phyloP scores from a whole-genome alignment of 2,329 filamentous ascomycete species.

The Ustilaginoidea virens region DNA sequence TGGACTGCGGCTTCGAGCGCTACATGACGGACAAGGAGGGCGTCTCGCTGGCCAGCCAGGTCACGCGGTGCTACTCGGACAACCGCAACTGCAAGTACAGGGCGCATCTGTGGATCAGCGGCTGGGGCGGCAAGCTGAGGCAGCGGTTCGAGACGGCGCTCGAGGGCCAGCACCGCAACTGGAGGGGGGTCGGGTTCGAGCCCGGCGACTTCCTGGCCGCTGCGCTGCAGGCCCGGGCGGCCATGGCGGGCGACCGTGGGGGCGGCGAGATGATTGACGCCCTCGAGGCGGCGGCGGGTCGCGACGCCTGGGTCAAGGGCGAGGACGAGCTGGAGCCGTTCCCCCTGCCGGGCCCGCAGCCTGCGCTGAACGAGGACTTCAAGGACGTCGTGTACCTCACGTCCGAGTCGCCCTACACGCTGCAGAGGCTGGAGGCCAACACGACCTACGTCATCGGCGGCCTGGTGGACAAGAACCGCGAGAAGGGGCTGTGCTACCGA shows the following conservation, averaged over 20 bases:
- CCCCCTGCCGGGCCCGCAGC: conserved; percentile 17
- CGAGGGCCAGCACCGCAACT: conserved; percentile 53
- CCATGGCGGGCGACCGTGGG: conserved; percentile 35
- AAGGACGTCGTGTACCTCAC: conserved; percentile 66
- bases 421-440: conserved; percentile 71
- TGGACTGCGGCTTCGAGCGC: conserved; percentile 87
- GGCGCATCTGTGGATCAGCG: conserved; percentile 60
- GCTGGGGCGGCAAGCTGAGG: conserved; percentile 61
- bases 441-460: conserved; percentile 89
- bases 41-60: conserved; percentile 66
- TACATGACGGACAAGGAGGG: conserved; percentile 80
- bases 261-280: conserved; percentile 43
- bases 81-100: conserved; percentile 56
- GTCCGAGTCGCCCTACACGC: conserved; percentile 75
- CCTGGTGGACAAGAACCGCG: conserved; percentile 86
- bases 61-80: conserved; percentile 81
- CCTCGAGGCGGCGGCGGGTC: conserved; percentile 17
- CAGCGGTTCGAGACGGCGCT: conserved; percentile 69
- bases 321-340: conserved; percentile 17
- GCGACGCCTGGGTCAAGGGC: not conserved
- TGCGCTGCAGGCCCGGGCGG: conserved; percentile 45
- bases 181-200: conserved; percentile 64
- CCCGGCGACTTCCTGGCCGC: conserved; percentile 60
- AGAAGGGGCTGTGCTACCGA: conserved; percentile 88
- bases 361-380: conserved; percentile 16